These are phyloP conservation scores for Vaccinium myrtillus DNA, from an alignment of 148 eudicot species.

Conservation along the genomic window DNA sequence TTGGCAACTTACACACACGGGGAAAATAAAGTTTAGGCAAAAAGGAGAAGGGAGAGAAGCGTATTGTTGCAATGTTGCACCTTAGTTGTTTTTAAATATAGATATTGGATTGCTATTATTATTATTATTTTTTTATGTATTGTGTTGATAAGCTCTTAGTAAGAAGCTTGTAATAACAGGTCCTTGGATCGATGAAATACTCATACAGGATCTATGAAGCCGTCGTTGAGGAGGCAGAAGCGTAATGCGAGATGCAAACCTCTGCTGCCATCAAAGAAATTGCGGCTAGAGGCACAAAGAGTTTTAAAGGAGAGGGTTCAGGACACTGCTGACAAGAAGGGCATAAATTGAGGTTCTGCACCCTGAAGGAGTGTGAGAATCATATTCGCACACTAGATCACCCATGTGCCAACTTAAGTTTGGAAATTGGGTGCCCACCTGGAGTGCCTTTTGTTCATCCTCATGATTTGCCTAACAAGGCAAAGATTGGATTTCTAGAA, in stretches of 20 bases:
- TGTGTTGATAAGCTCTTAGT: conserved; percentile 44
- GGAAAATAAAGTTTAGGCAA: background rate
- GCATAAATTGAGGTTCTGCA: conserved; percentile 88
- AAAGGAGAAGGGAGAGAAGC: background rate
- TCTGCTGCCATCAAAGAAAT: conserved; percentile 94
- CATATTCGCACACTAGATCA: conserved; percentile 78
- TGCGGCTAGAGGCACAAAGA: conserved; percentile 95
- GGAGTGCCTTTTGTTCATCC: conserved; percentile 99
- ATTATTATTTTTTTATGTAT: background rate
- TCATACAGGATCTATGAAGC: conserved; percentile 92
- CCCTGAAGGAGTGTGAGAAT: conserved; percentile 83
- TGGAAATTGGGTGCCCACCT: conserved; percentile 97
- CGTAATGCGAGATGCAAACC: conserved; percentile 70
- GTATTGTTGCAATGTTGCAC: background rate
- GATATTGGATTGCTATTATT: conserved; percentile 8
- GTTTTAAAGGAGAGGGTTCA: conserved; percentile 98
- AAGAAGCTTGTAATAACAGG: conserved; percentile 75
- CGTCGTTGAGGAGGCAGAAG: conserved; percentile 64
- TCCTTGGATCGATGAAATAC: conserved; percentile 82
- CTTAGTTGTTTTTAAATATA: background rate
- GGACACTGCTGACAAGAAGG: conserved; percentile 98
- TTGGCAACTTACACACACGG: too few relatives aligned
- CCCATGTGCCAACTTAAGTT: conserved; percentile 82
- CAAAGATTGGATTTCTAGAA: conserved; percentile 94
- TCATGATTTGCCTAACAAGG: conserved; percentile 98